Evolutionary conservation across 2,329 filamentous ascomycete species (phyloP).

Genomic region (Shiraia sp.): DNA sequence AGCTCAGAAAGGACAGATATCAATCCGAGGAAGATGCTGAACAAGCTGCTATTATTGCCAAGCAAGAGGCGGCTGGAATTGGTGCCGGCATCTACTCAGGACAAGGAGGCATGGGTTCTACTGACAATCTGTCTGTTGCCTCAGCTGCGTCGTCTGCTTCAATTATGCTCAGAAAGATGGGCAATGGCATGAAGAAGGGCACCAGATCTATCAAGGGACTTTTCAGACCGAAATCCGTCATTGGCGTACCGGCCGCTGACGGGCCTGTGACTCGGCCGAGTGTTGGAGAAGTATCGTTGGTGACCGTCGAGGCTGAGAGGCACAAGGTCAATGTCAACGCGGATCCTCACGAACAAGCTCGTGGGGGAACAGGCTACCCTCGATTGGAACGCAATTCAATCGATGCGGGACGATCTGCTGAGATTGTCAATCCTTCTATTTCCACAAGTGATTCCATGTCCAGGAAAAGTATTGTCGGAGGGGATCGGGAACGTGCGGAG

Average conservation of each 20-base stretch:
- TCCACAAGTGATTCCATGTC: slow-evolving; percentile 54
- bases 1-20: slow-evolving; percentile 54
- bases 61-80: slow-evolving; percentile 89
- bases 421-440: slow-evolving; percentile 41
- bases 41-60: slow-evolving; percentile 86
- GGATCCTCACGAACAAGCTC: slow-evolving; percentile 67
- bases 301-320: slow-evolving; percentile 91
- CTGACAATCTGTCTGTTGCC: slow-evolving; percentile 90
- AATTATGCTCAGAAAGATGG: slow-evolving; percentile 98
- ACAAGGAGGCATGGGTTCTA: slow-evolving; percentile 86
- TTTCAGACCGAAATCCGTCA: slow-evolving; percentile 90
- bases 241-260: slow-evolving; percentile 76
- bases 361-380: slow-evolving; percentile 79
- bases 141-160: slow-evolving; percentile 89
- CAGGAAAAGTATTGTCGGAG: slow-evolving; percentile 87
- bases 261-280: slow-evolving; percentile 66
- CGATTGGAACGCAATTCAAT: slow-evolving; percentile 82
- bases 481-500: slow-evolving; percentile 87
- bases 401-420: slow-evolving; percentile 62
- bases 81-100: slow-evolving; percentile 93
- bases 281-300: slow-evolving; percentile 87
- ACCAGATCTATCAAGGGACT: slow-evolving; percentile 88
- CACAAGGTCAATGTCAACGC: slow-evolving; percentile 79
- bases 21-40: slow-evolving; percentile 78
- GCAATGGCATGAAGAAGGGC: slow-evolving; percentile 95